These are phyloP conservation scores for Sporormia fimetaria DNA, from an alignment of 495 filamentous ascomycete genomes.

Conservation along the genomic window DNA sequence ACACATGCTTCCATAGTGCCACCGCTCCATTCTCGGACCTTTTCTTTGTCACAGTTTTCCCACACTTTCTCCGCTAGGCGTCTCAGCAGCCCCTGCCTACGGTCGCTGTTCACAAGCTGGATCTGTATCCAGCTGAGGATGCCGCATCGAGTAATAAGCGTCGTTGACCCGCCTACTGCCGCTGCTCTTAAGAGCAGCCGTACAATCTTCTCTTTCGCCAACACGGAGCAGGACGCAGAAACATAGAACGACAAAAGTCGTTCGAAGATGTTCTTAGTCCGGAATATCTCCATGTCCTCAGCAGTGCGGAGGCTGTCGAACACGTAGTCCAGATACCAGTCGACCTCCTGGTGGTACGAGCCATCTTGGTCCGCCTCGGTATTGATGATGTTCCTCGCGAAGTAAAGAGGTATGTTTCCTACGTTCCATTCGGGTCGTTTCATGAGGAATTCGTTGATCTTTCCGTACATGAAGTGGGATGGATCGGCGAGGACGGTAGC, in stretches of 20 bases:
- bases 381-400: conserved; percentile 60
- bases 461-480: conserved; percentile 71
- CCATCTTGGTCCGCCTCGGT: conserved; percentile 62
- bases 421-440: conserved; percentile 61
- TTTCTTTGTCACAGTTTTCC: conserved; percentile 56
- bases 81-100: conserved; percentile 44
- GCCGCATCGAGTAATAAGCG: conserved; percentile 74
- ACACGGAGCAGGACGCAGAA: conserved; percentile 49
- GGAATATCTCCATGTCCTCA: conserved; percentile 71
- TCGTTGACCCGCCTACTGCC: conserved; percentile 71
- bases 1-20: conserved; percentile 2
- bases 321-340: conserved; percentile 72
- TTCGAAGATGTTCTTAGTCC: conserved; percentile 68
- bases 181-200: conserved; percentile 59
- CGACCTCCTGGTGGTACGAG: conserved; percentile 60
- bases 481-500: conserved; percentile 62
- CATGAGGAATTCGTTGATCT: conserved; percentile 75
- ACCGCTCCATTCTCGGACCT: conserved; percentile 56
- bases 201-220: conserved; percentile 55
- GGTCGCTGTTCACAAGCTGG: conserved; percentile 35
- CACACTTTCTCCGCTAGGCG: conserved; percentile 51
- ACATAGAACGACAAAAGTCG: conserved; percentile 58
- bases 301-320: conserved; percentile 54
- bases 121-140: conserved; percentile 65
- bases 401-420: conserved; percentile 59